Base-by-base conservation (phyloP, 2,329 filamentous ascomycete genomes). In the Aspergillus sp. region DNA sequence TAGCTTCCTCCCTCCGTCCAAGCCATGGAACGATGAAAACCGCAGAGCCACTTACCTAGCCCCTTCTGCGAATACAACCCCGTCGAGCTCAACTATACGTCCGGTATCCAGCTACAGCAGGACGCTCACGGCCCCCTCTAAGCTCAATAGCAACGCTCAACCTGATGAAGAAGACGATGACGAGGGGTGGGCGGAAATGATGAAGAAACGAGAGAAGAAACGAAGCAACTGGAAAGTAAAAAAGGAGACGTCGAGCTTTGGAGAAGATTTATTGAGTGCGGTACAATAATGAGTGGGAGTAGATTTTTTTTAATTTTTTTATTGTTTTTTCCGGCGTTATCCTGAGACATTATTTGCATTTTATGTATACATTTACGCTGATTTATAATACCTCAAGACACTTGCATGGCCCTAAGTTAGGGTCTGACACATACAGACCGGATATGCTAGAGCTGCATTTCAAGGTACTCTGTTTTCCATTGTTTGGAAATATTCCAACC, bases 111-210 rank as follows among this genome's bases (percentile, higher is more conserved):
- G 60, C 15, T 57, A 63, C 27, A 63, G 64, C 37, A 64, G 60
- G 46, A 56, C 64, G 6, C 48, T 57, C 3, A 52, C 60, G 4
- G 55, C 62, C 40, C 60, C 52, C 21, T 56, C 54, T 11, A 68
- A 61, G 41, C 46, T 60, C 37, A 60, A 53, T 50, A 65, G 59
- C 54, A 57, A 52, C 1, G 63, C 66, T 6, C 58, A 61, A 19
- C 61, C 57, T 5, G 75, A 78, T 11, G 79, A 81, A n/a, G 79
- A 80, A 1, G 73, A 81, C 55, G 79, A 81, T 25, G 79, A 80
- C 17, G 73, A 78, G 66, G 79, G 72, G 6, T 81, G 79, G 79
- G 75, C 77, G n/a, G 76, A 81, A 57, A 79, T 81, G 79, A 76
- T 76, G 70, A 77, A 77, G 67, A 77, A 75, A 60, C 75, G 78